phyloP scores from a whole-genome alignment of 2,329 filamentous ascomycete species.

The Leptodontidium sp. region DNA sequence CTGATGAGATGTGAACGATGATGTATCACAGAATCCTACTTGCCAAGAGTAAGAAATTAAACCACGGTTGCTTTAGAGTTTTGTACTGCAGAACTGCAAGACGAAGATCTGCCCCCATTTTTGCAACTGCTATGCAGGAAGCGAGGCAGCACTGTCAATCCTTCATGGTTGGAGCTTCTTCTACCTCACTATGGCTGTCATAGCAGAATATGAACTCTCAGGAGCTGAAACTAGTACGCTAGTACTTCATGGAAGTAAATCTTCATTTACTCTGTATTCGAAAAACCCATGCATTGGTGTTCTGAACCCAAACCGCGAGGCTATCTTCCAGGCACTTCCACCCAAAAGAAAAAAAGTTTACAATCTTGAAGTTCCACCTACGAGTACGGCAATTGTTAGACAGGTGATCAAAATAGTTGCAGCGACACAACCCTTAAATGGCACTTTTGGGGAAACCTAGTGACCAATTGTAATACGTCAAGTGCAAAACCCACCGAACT shows the following conservation, averaged over 20 bases:
- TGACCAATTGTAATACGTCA: background rate
- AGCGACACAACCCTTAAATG: background rate
- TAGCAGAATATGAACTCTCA: too few relatives aligned
- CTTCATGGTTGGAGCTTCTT: background rate
- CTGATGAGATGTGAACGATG: background rate
- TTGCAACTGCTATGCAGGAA: too few relatives aligned
- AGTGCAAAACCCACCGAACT: background rate
- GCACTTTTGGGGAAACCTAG: background rate
- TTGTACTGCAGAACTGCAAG: background rate
- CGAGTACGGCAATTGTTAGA: background rate
- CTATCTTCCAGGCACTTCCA: background rate
- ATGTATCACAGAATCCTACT: background rate
- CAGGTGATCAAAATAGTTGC: background rate
- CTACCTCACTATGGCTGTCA: too few relatives aligned
- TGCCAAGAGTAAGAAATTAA: constrained; percentile 1
- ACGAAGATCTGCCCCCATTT: background rate
- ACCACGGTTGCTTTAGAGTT: background rate
- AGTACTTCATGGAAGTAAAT: too few relatives aligned
- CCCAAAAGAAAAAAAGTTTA: background rate
- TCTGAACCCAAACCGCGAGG: too few relatives aligned
- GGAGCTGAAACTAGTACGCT: too few relatives aligned
- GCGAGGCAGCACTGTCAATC: background rate
- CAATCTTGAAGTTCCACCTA: background rate
- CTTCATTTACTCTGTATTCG: too few relatives aligned
- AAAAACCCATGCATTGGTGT: too few relatives aligned